Evolutionary conservation across 495 filamentous ascomycete genomes (phyloP).

Genomic region (Aspergillus panamensis): DNA sequence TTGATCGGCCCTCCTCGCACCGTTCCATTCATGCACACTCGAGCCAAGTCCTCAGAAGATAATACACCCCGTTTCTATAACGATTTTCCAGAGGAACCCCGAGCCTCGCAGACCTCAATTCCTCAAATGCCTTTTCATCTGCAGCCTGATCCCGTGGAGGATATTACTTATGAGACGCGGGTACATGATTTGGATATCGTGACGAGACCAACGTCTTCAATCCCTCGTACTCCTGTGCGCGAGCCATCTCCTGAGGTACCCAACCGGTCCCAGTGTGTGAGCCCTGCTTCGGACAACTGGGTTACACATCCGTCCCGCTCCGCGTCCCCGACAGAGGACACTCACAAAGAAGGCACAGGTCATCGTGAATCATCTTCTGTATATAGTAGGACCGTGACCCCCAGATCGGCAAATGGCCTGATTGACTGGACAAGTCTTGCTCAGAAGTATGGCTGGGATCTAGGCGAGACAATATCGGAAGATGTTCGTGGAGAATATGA

Average conservation of each 20-base stretch:
- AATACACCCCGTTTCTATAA: conserved; percentile 12
- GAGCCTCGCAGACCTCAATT: conserved; percentile 22
- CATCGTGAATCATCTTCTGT: conserved; percentile 44
- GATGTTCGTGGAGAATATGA: conserved; percentile 42
- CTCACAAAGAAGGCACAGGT: conserved; percentile 30
- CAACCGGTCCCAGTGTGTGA: conserved; percentile 33
- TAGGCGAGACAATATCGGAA: conserved; percentile 33
- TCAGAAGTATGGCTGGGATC: conserved; percentile 32
- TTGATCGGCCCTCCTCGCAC: conserved; percentile 55
- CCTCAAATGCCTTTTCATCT: conserved; percentile 32
- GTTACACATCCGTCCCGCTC: conserved; percentile 57
- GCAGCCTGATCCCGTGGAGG: conserved; percentile 22
- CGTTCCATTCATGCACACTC: conserved; percentile 74
- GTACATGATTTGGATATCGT: conserved; percentile 28
- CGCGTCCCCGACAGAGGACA: conserved; percentile 39
- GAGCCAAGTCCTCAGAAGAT: conserved; percentile 54
- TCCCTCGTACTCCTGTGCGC: conserved; percentile 29
- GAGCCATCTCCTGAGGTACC: conserved; percentile 27
- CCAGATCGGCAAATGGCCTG: conserved; percentile 33
- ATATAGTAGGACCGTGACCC: conserved; percentile 41
- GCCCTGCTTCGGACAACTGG: conserved; percentile 54
- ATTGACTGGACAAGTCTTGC: conserved; percentile 39
- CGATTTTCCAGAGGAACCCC: conserved; percentile 6
- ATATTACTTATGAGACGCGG: conserved; percentile 27
- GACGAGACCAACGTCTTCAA: conserved; percentile 22